phyloP scores from a whole-genome alignment of 2,329 filamentous ascomycete species.

The Thielaviopsis musarum region DNA sequence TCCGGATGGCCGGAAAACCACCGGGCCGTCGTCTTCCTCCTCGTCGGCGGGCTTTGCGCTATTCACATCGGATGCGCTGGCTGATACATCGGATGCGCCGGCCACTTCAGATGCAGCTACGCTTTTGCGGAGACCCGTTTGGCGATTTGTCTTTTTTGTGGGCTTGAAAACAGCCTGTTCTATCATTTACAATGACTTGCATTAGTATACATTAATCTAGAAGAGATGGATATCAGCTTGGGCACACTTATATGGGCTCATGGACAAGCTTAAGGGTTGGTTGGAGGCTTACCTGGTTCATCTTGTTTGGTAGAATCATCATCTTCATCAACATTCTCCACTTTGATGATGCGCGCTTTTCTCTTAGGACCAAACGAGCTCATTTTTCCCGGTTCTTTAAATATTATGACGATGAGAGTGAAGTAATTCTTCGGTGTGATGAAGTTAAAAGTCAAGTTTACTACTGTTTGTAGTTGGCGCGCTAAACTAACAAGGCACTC shows the following conservation, averaged over 20 bases:
- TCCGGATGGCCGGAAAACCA: slow-evolving; percentile 31
- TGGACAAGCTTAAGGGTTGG: slow-evolving; percentile 2
- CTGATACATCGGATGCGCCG: slow-evolving; percentile 12
- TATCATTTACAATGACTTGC: neutral
- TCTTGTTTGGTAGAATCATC: slow-evolving; percentile 2
- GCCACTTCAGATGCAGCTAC: slow-evolving; percentile 28
- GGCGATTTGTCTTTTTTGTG: slow-evolving; percentile 35
- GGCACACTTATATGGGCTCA: neutral
- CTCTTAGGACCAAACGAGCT: slow-evolving; percentile 39
- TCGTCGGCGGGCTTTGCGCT: slow-evolving; percentile 21
- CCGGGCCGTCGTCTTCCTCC: slow-evolving; percentile 28
- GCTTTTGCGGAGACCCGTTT: slow-evolving; percentile 40
- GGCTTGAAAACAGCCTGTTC: slow-evolving; percentile 20
- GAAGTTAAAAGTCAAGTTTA: neutral
- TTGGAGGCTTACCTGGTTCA: slow-evolving; percentile 3
- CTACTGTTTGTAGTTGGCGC: neutral
- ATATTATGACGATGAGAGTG: neutral
- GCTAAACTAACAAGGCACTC: neutral
- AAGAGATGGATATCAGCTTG: slow-evolving; percentile 1
- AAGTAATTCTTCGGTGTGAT: neutral
- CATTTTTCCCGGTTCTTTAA: slow-evolving; percentile 22
- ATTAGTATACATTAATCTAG: slow-evolving; percentile 1
- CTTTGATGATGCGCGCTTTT: slow-evolving; percentile 63
- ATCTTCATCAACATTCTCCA: slow-evolving; percentile 36
- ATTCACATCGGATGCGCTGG: slow-evolving; percentile 13